phyloP scores from a whole-genome alignment of 169 alveolate genomes.

The Eimeria tenella region DNA sequence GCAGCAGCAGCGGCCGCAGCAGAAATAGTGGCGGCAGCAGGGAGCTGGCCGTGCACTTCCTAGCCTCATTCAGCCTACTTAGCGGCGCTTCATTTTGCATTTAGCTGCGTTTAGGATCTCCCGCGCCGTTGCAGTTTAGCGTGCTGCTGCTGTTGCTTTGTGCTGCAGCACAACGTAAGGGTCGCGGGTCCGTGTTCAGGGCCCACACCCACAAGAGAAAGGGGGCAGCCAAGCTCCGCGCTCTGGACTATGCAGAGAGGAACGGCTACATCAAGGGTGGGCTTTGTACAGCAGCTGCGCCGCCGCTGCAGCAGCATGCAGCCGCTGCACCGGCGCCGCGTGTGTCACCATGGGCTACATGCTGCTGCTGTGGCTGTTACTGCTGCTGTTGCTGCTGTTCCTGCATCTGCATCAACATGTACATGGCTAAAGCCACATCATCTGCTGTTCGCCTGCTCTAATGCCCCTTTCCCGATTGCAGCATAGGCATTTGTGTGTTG shows the following conservation, averaged over 20 bases:
- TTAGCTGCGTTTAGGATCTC: background rate
- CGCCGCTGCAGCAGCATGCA: background rate
- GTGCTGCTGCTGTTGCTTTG: constrained; percentile 31
- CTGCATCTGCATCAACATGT: too few relatives aligned
- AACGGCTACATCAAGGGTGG: constrained; percentile 94
- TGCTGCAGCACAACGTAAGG: constrained; percentile 96
- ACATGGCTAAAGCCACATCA: too few relatives aligned
- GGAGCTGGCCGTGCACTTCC: background rate
- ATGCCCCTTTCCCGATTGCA: too few relatives aligned
- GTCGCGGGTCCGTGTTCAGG: constrained; percentile 96
- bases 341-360: background rate
- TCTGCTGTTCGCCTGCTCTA: too few relatives aligned
- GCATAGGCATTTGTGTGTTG: too few relatives aligned
- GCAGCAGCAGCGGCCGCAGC: constrained; percentile 36
- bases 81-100: background rate
- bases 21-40: background rate
- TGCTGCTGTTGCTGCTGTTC: too few relatives aligned
- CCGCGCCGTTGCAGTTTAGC: background rate
- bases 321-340: background rate
- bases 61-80: too few relatives aligned
- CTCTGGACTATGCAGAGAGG: constrained; percentile 96
- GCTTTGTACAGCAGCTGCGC: background rate
- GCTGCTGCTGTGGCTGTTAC: background rate
- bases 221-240: constrained; percentile 98
- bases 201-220: constrained; percentile 96